Evolutionary conservation across 2,329 filamentous ascomycete species (phyloP).

Genomic region (Thyridium curvatum): DNA sequence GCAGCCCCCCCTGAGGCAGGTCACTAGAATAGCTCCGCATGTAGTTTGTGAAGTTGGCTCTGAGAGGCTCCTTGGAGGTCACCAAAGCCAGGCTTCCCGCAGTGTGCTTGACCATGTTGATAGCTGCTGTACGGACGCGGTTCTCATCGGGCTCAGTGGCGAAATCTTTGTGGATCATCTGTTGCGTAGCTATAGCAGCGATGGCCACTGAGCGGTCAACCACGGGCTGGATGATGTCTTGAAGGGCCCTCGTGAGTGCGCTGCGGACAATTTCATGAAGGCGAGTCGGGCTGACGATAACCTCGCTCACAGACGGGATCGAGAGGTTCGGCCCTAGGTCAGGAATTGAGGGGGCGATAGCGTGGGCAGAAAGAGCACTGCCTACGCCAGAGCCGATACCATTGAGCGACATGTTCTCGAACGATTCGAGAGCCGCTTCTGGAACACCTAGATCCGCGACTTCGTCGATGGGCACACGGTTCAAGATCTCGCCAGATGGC

Average conservation of each 20-base stretch:
- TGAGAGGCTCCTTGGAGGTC: constrained; percentile 95
- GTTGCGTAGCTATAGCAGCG: constrained; percentile 90
- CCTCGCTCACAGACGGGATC: constrained; percentile 75
- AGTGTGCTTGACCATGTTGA: constrained; percentile 91
- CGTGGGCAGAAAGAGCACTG: constrained; percentile 69
- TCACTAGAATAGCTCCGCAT: constrained; percentile 66
- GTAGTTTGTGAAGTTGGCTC: constrained; percentile 96
- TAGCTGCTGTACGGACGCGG: constrained; percentile 75
- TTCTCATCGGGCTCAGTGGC: constrained; percentile 87
- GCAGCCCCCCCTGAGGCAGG: constrained; percentile 68
- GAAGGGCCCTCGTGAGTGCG: constrained; percentile 82
- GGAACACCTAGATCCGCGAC: constrained; percentile 39
- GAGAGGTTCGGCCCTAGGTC: constrained; percentile 74
- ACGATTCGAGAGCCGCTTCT: constrained; percentile 60
- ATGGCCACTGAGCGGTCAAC: constrained; percentile 98
- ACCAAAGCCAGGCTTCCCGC: constrained; percentile 91
- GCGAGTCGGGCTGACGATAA: constrained; percentile 65
- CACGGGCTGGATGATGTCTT: constrained; percentile 95
- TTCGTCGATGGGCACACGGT: constrained; percentile 61
- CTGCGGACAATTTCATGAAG: constrained; percentile 72
- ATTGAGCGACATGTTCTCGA: constrained; percentile 76
- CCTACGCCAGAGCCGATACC: constrained; percentile 63
- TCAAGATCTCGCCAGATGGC: constrained; percentile 78
- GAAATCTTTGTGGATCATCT: constrained; percentile 95
- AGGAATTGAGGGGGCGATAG: constrained; percentile 74